Base-by-base conservation (phyloP, 371 early-diverging fungal genomes). In the Ecytonucleospora hepatopenaei region DNA sequence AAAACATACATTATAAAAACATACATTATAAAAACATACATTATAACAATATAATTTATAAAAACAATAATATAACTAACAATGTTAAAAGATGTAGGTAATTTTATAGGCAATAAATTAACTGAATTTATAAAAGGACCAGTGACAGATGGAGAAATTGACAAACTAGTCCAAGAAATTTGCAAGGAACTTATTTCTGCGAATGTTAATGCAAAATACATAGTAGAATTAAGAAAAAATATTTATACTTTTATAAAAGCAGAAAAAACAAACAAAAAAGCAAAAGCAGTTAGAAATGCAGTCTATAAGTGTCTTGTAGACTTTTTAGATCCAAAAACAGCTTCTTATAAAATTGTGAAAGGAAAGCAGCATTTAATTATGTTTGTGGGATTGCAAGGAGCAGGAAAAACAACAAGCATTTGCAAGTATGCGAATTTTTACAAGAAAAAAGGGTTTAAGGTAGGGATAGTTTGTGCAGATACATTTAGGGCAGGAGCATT, bases 401-500 rank as follows among this genome's bases (percentile, higher is more conserved):
- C 87, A 67, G 98, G 98, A 64, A 97, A 97, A 78, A 97, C 98
- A 1, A 97, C 98, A 0, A 87, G 91, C 2, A 91, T 95, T 82
- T 95, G 95, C 47, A 97, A 97, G 82, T 84, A 95, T 64, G 97
- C 95, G 0, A 83, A 87, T 26, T 87, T 89, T 72, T 97, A 97
- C 75, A 89, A 90, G 77, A 85, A 91, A 64, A 92, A 93, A 81
- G 94, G 95, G 0, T 93, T 88, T 85, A 95, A 93, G 75, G 88
- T 87, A 0, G 90, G 90, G 15, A 80, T 97, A 53, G 94, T 97
- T 1, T 95, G 96, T 80, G 90, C 96, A 1, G 98, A 97, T 80
- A 97, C 98, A 2, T 97, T 95, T 80, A 88, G 98, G 80, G 98
- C 98, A 56, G 98, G 98, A 81, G 98, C 98, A 2, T 96, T 92